Evolutionary conservation across 306 rosid species (phyloP), one percentile per base, ranked within the genome.

Genomic region (Fagus crenata): DNA sequence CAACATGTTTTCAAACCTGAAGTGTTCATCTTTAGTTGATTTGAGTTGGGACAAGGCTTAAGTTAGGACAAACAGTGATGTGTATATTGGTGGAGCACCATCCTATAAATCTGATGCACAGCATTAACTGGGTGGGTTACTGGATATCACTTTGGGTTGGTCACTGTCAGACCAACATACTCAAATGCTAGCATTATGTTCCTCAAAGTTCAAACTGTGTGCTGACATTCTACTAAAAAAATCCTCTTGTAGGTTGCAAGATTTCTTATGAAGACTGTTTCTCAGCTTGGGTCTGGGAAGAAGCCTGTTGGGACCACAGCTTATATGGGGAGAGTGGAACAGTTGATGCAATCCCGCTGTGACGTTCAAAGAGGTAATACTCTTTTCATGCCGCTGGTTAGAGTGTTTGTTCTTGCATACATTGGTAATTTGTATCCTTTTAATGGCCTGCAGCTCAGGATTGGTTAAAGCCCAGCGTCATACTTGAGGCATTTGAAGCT

Each of bases 291-390:
- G 11, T 89, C 99, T 37, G 96, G 89, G 55, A 88, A 88, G 77
- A 90, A 90, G 79, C 99, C 97, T 17, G 87, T 81, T 39, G 97
- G 99, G 73, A 95, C 99, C 61, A 90, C 93, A 33, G 85, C 97
- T 76, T 95, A 95, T 81, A 72, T 95, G 92, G 90, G 87, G 18
- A 89, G 86, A 54, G 82, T 79, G 6, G 91, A 92, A 85, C 91
- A 89, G 36, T 82, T 90, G 86, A 77, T 85, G 83, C 91, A 88
- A 71, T 84, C 85, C 80, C 82, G 42, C 60, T 88, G 85, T 63
- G 80, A 69, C 76, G 96, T 86, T 77, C 88, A 82, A 82, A 88
- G 54, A 80, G 97, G 99, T 90, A 60, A 39, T 17, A 4, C 5
- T 37, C 11, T 67, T 37, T 65, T 17, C 31, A n/a, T 39, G 43